Conservation (phyloP, 78 protist species). For the Mastigamoeba balamuthi region DNA sequence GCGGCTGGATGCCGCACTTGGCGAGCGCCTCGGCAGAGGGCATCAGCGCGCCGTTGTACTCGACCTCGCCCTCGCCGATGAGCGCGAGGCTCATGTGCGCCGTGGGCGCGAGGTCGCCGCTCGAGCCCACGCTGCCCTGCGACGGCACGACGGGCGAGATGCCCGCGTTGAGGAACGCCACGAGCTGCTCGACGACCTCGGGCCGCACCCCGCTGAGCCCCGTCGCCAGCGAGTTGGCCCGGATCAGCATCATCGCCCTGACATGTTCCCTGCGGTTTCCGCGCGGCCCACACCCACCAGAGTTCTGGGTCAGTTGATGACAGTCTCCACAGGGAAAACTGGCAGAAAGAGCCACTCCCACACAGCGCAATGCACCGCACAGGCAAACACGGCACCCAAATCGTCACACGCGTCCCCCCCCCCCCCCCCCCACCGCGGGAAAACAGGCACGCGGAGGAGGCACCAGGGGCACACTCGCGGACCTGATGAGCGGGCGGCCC, state of each 20-base stretch:
- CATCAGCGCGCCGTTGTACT: constrained; percentile 23
- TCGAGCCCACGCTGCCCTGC: constrained; percentile 86
- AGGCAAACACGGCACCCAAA: background rate
- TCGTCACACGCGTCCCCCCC: background rate
- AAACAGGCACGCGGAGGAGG: background rate
- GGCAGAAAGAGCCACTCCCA: background rate
- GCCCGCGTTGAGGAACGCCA: constrained; percentile 46
- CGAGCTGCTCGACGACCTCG: constrained; percentile 39
- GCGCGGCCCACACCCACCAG: background rate
- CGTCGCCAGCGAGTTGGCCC: constrained; percentile 72
- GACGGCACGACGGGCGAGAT: constrained; percentile 63
- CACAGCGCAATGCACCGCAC: background rate
- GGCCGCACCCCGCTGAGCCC: constrained; percentile 53
- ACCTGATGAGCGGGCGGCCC: constrained; percentile 68
- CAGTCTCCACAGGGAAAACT: background rate
- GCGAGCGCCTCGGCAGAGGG: background rate
- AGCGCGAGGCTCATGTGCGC: constrained; percentile 77
- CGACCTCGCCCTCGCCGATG: constrained; percentile 62
- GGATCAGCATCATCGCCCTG: constrained; percentile 63
- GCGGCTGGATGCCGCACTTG: background rate
- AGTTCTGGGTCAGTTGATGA: background rate
- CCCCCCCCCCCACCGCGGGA: background rate
- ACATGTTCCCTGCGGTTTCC: no score
- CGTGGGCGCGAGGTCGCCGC: constrained; percentile 89
- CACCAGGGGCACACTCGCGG: constrained; percentile 29